phyloP scores from a whole-genome alignment of 2,329 filamentous ascomycete species.

The Thelonectria olida region DNA sequence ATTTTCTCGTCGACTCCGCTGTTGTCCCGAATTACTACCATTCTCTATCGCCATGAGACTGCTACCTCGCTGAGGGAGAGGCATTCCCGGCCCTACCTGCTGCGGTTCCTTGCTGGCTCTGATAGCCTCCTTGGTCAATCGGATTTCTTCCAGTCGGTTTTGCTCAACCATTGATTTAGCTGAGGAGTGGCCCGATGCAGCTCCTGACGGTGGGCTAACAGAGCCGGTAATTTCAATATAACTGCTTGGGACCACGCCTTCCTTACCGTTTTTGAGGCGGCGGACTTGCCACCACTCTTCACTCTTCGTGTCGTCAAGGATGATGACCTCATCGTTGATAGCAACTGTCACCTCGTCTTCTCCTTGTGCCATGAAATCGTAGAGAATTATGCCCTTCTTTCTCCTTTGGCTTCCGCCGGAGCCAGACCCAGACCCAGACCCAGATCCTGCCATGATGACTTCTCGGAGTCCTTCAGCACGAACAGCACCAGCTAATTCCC shows the following conservation, averaged over 20 bases:
- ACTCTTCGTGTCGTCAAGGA: constrained; percentile 90
- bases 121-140: constrained; percentile 82
- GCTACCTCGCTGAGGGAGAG: constrained; percentile 80
- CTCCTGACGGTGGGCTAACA: constrained; percentile 59
- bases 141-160: constrained; percentile 80
- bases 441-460: constrained; percentile 82
- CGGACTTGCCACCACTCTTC: constrained; percentile 99
- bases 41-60: constrained; percentile 75
- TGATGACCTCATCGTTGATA: constrained; percentile 87
- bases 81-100: constrained; percentile 79
- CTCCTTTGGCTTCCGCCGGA: constrained; percentile 68
- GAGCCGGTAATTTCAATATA: constrained; percentile 90
- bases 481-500: constrained; percentile 87
- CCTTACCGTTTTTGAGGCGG: constrained; percentile 88
- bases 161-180: constrained; percentile 76
- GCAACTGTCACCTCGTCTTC: constrained; percentile 96
- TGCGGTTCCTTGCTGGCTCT: constrained; percentile 67
- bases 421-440: constrained; percentile 49
- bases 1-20: constrained; percentile 77
- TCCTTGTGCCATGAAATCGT: constrained; percentile 96
- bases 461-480: constrained; percentile 86
- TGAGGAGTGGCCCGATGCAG: constrained; percentile 60
- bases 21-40: constrained; percentile 74
- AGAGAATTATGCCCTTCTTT: constrained; percentile 87
- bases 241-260: constrained; percentile 95